A percentile compares a stretch with the other conserved stretches of the same genome.
These are phyloP conservation scores for Linderniella brevidens DNA, from an alignment of 257 asterid genomes.

Conservation along the genomic window DNA sequence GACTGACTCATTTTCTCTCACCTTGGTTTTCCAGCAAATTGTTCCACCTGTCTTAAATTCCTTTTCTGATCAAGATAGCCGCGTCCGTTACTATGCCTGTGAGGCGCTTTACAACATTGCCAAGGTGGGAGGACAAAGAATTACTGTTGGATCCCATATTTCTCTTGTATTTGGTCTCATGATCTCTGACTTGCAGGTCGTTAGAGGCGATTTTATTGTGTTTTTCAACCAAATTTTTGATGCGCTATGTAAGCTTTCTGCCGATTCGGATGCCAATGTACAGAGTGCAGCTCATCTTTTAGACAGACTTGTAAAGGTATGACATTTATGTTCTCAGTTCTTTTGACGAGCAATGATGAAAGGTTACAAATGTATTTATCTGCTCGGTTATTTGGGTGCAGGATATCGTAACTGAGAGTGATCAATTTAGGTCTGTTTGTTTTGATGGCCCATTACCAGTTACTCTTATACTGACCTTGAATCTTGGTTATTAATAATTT, in stretches of 20 bases:
- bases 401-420: conserved; percentile 98
- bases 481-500: conserved; percentile 9
- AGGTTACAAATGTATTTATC: conserved; percentile 8
- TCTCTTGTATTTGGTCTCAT: conserved; percentile 15
- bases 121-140: conserved; percentile 37
- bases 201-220: conserved; percentile 94
- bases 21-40: conserved; percentile 52
- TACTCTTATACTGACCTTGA: not conserved
- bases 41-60: conserved; percentile 87
- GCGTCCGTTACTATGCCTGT: conserved; percentile 97
- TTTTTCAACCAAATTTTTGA: conserved; percentile 96
- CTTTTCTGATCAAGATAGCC: conserved; percentile 84
- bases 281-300: conserved; percentile 99
- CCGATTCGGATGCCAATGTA: conserved; percentile 93
- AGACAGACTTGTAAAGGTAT: conserved; percentile 93
- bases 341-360: conserved; percentile 3
- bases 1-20: conserved; percentile 8
- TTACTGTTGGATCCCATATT: conserved; percentile 3
- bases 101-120: conserved; percentile 97
- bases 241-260: conserved; percentile 89
- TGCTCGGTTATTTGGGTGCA: conserved; percentile 24
- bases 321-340: conserved; percentile 1
- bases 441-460: too few species aligned
- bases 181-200: conserved; percentile 47
- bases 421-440: conserved; percentile 71